These are phyloP conservation scores for Endocarpon pusillum DNA, from an alignment of 495 filamentous ascomycete species.

Conservation along the genomic window DNA sequence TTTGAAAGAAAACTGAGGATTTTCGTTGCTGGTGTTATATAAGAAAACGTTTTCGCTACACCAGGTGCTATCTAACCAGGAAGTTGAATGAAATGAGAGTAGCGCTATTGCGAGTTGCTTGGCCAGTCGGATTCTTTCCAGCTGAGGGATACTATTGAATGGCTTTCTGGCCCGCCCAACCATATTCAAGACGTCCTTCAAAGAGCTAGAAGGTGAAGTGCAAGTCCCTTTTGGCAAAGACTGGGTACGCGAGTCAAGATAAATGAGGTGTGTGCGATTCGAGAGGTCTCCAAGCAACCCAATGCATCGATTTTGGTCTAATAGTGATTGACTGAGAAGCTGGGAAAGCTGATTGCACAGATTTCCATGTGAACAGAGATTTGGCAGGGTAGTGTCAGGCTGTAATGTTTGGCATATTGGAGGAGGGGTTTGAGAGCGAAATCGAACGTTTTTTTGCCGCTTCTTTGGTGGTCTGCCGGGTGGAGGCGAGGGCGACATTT, in stretches of 20 bases:
- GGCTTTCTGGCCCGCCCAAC: neutral
- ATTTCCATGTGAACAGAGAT: neutral
- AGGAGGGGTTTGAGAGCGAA: neutral
- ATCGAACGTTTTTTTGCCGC: neutral
- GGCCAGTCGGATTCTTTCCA: constrained; percentile 18
- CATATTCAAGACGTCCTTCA: neutral
- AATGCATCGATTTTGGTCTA: constrained; percentile 1
- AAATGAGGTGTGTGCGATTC: constrained; percentile 11
- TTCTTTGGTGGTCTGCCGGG: neutral
- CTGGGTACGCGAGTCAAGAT: constrained; percentile 1
- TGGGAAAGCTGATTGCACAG: neutral
- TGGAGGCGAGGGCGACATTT: neutral
- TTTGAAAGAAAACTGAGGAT: constrained; percentile 3
- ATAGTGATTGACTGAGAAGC: neutral
- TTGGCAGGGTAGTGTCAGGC: neutral
- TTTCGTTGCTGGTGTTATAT: constrained; percentile 5
- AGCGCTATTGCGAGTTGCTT: constrained; percentile 17
- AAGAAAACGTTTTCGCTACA: constrained; percentile 17
- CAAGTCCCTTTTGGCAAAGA: neutral
- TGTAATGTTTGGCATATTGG: neutral
- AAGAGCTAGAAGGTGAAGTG: neutral
- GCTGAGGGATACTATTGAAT: constrained; percentile 2
- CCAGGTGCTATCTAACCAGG: constrained; percentile 17
- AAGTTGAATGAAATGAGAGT: constrained; percentile 21
- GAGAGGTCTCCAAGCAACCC: constrained; percentile 8